Evolutionary conservation across 257 asterid species (phyloP).

Genomic region (Pogostemon cablin): DNA sequence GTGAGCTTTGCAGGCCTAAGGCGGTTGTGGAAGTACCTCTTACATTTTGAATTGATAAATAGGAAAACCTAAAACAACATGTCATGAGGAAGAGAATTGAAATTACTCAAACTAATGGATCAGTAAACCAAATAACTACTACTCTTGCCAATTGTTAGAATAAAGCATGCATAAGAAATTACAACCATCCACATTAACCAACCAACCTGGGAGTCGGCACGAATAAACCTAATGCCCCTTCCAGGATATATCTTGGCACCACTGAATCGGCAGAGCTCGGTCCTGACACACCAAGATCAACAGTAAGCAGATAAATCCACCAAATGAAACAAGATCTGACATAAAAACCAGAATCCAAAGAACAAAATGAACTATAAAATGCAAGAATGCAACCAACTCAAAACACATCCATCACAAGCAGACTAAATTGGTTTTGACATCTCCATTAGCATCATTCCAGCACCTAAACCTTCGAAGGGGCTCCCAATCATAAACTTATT

Average conservation of each 20-base stretch:
- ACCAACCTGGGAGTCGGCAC: conserved; percentile 69
- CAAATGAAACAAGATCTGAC: background rate
- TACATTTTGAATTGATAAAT: conserved; percentile 78
- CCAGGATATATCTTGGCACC: conserved; percentile 85
- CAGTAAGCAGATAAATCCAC: background rate
- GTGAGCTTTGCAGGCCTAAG: conserved; percentile 84
- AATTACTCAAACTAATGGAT: background rate
- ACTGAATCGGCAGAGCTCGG: conserved; percentile 79
- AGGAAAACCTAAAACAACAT: conserved; percentile 61
- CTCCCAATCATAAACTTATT: no score
- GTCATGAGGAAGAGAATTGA: background rate
- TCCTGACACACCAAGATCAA: conserved; percentile 44
- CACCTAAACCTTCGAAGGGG: no score
- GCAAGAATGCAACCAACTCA: background rate
- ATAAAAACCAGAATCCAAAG: background rate
- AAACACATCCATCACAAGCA: background rate
- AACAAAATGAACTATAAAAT: background rate
- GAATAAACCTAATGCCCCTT: conserved; percentile 69
- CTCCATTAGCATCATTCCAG: background rate
- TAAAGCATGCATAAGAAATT: no score
- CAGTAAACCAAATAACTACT: background rate
- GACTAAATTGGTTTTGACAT: background rate
- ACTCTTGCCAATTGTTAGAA: background rate
- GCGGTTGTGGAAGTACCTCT: conserved; percentile 83
- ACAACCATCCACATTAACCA: background rate